phyloP scores from a whole-genome alignment of 2,329 filamentous ascomycete species.

The Aurifilum marmelostoma region DNA sequence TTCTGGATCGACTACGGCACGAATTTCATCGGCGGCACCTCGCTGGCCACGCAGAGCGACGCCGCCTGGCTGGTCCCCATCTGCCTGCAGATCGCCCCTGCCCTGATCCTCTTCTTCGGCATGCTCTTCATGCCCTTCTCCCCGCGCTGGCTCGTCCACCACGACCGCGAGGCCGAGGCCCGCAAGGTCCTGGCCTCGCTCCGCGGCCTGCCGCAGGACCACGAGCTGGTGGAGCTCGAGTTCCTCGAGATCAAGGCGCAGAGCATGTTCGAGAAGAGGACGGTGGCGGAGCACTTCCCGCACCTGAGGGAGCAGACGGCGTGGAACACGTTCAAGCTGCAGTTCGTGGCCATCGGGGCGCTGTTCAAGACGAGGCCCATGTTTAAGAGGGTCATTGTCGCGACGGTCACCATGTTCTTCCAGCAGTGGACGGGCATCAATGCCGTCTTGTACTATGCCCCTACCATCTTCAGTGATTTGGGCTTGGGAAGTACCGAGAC shows the following conservation, averaged over 20 bases:
- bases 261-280: conserved; percentile 75
- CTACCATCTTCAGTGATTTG: conserved; percentile 69
- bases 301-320: conserved; percentile 61
- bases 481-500: conserved; percentile 57
- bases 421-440: conserved; percentile 44
- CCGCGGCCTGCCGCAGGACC: conserved; percentile 61
- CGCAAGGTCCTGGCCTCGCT: conserved; percentile 65
- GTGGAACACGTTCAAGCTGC: conserved; percentile 68
- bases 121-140: conserved; percentile 83
- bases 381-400: conserved; percentile 68
- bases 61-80: conserved; percentile 76
- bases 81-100: conserved; percentile 70
- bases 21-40: conserved; percentile 65
- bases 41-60: conserved; percentile 56
- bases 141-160: conserved; percentile 75
- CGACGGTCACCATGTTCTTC: conserved; percentile 65
- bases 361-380: conserved; percentile 68
- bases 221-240: conserved; percentile 73
- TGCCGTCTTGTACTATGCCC: conserved; percentile 69
- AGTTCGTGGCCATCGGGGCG: conserved; percentile 68
- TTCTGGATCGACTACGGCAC: conserved; percentile 69
- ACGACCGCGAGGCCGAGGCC: conserved; percentile 70
- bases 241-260: conserved; percentile 85
- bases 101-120: conserved; percentile 66
- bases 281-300: conserved; percentile 69